These are phyloP conservation scores for Linderina pennispora DNA, from an alignment of 192 early-diverging fungal species.

Conservation along the genomic window DNA sequence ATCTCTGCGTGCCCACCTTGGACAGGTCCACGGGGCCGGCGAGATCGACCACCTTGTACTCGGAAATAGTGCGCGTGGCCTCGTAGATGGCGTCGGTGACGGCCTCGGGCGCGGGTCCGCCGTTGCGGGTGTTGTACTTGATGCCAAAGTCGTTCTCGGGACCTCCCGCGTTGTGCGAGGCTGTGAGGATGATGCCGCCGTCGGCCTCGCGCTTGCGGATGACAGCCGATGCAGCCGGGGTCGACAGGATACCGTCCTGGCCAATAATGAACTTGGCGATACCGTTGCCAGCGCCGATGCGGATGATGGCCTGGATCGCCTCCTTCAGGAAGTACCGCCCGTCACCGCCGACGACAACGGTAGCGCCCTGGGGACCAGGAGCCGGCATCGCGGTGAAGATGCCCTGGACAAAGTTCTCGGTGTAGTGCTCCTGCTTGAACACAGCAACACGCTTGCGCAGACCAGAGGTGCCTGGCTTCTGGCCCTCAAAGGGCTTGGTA, in stretches of 20 bases:
- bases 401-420: constrained; percentile 94
- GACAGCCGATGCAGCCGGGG: constrained; percentile 90
- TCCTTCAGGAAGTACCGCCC: constrained; percentile 86
- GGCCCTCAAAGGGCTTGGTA: constrained; percentile 79
- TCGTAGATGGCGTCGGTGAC: constrained; percentile 91
- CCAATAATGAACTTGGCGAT: constrained; percentile 86
- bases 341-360: constrained; percentile 93
- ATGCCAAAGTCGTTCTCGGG: constrained; percentile 98
- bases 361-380: constrained; percentile 65
- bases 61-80: constrained; percentile 65
- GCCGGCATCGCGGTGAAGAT: constrained; percentile 78
- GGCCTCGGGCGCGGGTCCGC: constrained; percentile 93
- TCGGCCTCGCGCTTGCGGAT: constrained; percentile 85
- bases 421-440: constrained; percentile 92
- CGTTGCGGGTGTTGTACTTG: constrained; percentile 96
- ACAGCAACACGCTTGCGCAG: constrained; percentile 93
- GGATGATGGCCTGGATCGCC: constrained; percentile 83
- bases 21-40: constrained; percentile 64
- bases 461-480: constrained; percentile 96
- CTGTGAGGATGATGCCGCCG: constrained; percentile 95
- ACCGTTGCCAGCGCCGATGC: constrained; percentile 79
- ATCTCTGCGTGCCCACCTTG: constrained; percentile 52
- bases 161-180: constrained; percentile 98
- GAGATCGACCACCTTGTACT: constrained; percentile 52
- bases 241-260: constrained; percentile 88